Conservation (phyloP, 495 filamentous ascomycete species). For the Neohortaea acidophila region DNA sequence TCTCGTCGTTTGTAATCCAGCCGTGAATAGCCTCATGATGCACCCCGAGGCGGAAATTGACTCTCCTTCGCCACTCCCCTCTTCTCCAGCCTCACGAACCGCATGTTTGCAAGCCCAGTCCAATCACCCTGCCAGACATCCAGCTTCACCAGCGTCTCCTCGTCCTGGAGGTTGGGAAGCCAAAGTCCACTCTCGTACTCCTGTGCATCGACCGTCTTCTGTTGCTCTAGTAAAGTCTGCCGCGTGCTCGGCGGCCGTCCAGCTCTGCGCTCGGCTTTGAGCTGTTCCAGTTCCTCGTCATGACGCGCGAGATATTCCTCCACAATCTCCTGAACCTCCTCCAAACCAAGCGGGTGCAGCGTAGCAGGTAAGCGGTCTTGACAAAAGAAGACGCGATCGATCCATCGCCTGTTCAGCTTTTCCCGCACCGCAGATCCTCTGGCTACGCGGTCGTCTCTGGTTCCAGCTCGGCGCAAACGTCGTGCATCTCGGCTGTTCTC, state of each 20-base stretch:
- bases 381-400: slow-evolving; percentile 58
- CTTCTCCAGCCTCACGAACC: slow-evolving; percentile 31
- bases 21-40: slow-evolving; percentile 14
- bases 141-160: slow-evolving; percentile 38
- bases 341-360: slow-evolving; percentile 37
- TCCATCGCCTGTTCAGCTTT: slow-evolving; percentile 46
- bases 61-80: slow-evolving; percentile 20
- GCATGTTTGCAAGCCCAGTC: slow-evolving; percentile 42
- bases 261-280: slow-evolving; percentile 61
- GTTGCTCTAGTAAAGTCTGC: slow-evolving; percentile 62
- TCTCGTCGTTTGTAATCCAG: too few relatives aligned
- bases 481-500: slow-evolving; percentile 69
- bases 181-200: slow-evolving; percentile 78
- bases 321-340: slow-evolving; percentile 47
- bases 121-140: slow-evolving; percentile 48
- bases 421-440: slow-evolving; percentile 44
- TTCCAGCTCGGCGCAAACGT: slow-evolving; percentile 54
- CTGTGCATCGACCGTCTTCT: slow-evolving; percentile 52
- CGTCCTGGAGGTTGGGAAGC: slow-evolving; percentile 46
- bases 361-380: slow-evolving; percentile 44
- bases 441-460: slow-evolving; percentile 61
- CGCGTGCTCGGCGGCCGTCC: slow-evolving; percentile 65
- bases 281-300: slow-evolving; percentile 54
- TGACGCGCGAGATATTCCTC: slow-evolving; percentile 57
- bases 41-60: slow-evolving; percentile 25